Base-by-base conservation (phyloP, 1,139 yeast genomes). In the Yamadazyma trypodendri region DNA sequence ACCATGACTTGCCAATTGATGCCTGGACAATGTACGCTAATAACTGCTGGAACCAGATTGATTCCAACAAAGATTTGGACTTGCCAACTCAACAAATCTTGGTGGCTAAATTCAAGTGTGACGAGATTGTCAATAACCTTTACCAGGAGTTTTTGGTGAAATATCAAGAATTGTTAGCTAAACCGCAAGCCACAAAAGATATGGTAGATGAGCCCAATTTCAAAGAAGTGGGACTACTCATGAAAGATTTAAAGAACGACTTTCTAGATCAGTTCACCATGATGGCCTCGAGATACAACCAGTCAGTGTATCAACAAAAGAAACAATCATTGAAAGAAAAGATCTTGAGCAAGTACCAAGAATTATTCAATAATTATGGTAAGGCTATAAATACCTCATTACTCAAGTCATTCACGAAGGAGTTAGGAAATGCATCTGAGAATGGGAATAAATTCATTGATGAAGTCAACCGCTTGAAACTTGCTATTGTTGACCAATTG, bases 21-120 rank as follows among this genome's bases (percentile, higher is more conserved):
- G 98, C 97, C 11, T 92, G 98, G 97, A 78, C 94, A 4, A 65
- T 89, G 63, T 92, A 92, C 54, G 90, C 97, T 1, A 84, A 81
- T 39, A 86, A 82, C 54, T 83, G 96, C 48, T 92, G 98, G 98
- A 83, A 85, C 36, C 96, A 89, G 59, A 92, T 92, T 52, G 95
- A 89, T 60, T 74, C 76, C 43, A 92, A 92, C 62, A 90, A 88
- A 61, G 98, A 92, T 56, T 75, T 92, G 50, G 98, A 92, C 61
- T 72, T 92, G 50, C 98, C 98, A 18, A 90, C 97, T 1, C 98
- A 92, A 58, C 98, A 92, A 58, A 86, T 88, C 32, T 68, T 92
- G 43, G 97, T 92, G 14, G 96, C 98, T 4, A 80, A 92, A 50
- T 92, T 88, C 64, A 81, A 96, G 55, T 92, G 98, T 60, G 96